A percentile compares a stretch with the other conserved stretches of the same genome.
Conservation (phyloP, 2,329 filamentous ascomycete species). For the Calycina marina region DNA sequence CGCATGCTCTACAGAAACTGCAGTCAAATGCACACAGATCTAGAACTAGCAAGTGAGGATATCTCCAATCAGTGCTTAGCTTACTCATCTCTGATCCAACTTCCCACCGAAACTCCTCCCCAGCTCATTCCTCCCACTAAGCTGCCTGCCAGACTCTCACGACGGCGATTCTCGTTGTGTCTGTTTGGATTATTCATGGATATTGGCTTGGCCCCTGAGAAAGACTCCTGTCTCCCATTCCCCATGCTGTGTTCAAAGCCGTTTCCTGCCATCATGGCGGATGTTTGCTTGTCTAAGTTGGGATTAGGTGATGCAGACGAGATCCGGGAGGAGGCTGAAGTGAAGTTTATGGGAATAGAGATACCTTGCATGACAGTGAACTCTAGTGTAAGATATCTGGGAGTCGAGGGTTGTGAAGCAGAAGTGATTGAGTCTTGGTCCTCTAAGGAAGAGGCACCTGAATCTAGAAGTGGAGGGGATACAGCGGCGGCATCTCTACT, state of each 20-base stretch:
- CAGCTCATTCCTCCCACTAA: constrained; percentile 82
- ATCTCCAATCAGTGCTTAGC: constrained; percentile 28
- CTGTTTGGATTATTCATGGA: constrained; percentile 50
- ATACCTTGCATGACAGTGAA: no score
- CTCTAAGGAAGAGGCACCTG: no score
- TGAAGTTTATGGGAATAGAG: no score
- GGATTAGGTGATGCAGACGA: no score
- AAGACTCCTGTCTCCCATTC: constrained; percentile 43
- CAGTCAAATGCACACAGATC: constrained; percentile 2
- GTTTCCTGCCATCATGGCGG: constrained; percentile 36
- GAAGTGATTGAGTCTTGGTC: no score
- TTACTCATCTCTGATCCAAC: constrained; percentile 97
- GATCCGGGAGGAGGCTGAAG: no score
- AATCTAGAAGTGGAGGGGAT: no score
- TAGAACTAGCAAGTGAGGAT: no score
- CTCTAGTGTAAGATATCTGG: no score
- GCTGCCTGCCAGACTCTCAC: constrained; percentile 49
- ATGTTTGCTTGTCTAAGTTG: constrained; percentile 20
- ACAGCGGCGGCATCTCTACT: no score
- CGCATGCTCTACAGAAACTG: no score
- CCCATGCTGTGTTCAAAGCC: constrained; percentile 41
- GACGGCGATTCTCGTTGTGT: constrained; percentile 40
- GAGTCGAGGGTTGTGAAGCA: no score
- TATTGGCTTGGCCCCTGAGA: constrained; percentile 51
- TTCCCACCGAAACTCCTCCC: constrained; percentile 91